Percentiles rank a stretch among this genome's conserved stretches.
phyloP scores from a whole-genome alignment of 2,329 filamentous ascomycete species.

The Botrytis tulipae region DNA sequence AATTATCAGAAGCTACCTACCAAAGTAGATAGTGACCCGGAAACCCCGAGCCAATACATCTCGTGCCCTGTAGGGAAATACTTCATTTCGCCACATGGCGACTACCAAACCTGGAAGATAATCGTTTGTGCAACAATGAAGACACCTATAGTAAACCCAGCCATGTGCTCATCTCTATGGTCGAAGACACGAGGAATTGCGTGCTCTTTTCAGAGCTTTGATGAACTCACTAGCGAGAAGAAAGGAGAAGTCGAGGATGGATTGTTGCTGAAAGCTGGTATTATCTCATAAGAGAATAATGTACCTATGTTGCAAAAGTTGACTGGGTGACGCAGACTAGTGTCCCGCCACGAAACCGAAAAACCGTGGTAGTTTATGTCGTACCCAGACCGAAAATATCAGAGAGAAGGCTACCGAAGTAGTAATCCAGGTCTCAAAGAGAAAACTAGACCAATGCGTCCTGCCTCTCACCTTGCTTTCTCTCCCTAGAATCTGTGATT shows the following conservation, averaged over 20 bases:
- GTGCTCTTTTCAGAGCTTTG: background rate
- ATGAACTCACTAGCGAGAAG: background rate
- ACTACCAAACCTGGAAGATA: background rate
- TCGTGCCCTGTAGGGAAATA: background rate
- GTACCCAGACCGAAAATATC: background rate
- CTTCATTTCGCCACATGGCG: background rate
- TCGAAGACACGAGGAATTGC: background rate
- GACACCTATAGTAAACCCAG: no score
- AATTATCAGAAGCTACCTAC: background rate
- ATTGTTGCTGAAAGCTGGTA: background rate
- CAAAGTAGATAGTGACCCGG: background rate
- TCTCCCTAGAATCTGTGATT: background rate
- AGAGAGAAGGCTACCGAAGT: background rate
- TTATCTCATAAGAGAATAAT: background rate
- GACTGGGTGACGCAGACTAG: background rate
- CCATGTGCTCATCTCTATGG: background rate
- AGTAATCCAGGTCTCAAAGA: background rate
- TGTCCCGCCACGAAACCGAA: background rate
- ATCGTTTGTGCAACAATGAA: background rate
- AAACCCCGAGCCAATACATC: background rate
- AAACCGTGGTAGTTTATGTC: background rate
- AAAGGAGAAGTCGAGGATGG: no score
- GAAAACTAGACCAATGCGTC: background rate
- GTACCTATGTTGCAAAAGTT: background rate
- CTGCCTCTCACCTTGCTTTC: background rate